Evolutionary conservation across 2,329 filamentous ascomycete genomes (phyloP).

Genomic region (Cytospora piceae): DNA sequence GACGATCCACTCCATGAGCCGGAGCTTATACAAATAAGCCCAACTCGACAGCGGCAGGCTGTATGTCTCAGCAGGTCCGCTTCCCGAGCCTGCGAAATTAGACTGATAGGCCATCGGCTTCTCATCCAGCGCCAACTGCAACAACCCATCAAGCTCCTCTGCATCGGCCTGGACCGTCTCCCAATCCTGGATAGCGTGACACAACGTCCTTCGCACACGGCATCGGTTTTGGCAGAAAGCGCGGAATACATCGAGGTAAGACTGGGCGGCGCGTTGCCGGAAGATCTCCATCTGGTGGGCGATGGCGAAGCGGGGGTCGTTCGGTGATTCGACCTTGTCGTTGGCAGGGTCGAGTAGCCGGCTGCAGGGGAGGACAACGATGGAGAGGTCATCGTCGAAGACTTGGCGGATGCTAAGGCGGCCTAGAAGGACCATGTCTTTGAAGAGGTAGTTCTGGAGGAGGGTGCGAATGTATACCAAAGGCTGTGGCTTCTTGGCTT

Average conservation of each 20-base stretch:
- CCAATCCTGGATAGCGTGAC: constrained; percentile 81
- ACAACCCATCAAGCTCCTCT: constrained; percentile 72
- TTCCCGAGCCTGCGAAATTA: constrained; percentile 45
- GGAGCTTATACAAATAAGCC: constrained; percentile 89
- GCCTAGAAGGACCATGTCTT: constrained; percentile 71
- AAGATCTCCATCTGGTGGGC: constrained; percentile 74
- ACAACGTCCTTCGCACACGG: constrained; percentile 85
- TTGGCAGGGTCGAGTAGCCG: constrained; percentile 72
- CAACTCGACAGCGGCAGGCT: constrained; percentile 82
- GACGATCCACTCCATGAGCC: constrained; percentile 82
- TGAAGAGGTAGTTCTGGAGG: constrained; percentile 75
- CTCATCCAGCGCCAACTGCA: constrained; percentile 66
- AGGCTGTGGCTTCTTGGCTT: constrained; percentile 79
- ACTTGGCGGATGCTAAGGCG: constrained; percentile 72
- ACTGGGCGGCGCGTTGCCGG: constrained; percentile 63
- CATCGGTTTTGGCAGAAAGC: constrained; percentile 89
- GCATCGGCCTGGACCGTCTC: constrained; percentile 82
- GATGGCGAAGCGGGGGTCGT: constrained; percentile 74
- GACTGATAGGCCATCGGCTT: constrained; percentile 57
- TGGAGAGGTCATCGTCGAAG: constrained; percentile 79
- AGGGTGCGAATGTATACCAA: constrained; percentile 82
- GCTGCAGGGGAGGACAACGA: constrained; percentile 73
- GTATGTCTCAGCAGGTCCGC: constrained; percentile 52
- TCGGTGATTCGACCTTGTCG: constrained; percentile 74
- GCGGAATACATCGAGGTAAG: constrained; percentile 82